These are phyloP conservation scores for Amanita bisporigera DNA, from an alignment of 1,284 basidiomycete species.

Conservation along the genomic window DNA sequence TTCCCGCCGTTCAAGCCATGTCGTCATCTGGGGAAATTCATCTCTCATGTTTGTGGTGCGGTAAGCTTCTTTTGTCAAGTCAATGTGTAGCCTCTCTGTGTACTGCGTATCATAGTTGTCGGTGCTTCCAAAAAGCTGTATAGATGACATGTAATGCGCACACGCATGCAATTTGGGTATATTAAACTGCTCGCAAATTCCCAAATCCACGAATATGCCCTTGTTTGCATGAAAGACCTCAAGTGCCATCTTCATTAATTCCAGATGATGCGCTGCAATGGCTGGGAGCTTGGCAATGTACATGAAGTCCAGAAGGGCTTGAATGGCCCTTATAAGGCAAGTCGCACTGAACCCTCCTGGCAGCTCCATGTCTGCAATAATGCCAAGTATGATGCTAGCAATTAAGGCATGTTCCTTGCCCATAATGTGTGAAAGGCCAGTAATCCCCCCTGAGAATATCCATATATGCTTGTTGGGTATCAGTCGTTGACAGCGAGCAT, in stretches of 20 bases:
- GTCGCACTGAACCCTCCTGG: not conserved
- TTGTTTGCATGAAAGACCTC: not conserved
- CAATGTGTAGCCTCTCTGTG: slow-evolving; percentile 11
- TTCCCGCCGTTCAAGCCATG: not conserved
- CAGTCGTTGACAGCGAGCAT: slow-evolving; percentile 15
- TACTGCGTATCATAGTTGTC: slow-evolving; percentile 9
- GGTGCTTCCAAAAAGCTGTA: not conserved
- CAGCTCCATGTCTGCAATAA: not conserved
- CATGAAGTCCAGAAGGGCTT: not conserved
- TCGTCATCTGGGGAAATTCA: slow-evolving; percentile 1
- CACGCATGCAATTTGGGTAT: slow-evolving; percentile 4
- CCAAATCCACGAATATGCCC: not conserved
- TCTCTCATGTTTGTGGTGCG: not conserved
- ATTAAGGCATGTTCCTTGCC: not conserved
- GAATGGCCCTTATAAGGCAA: not conserved
- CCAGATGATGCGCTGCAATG: not conserved
- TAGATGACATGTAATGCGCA: not conserved
- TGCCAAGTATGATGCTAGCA: not conserved
- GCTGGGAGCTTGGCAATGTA: not conserved
- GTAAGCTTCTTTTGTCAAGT: slow-evolving; percentile 10
- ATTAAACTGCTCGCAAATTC: not conserved
- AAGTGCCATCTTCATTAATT: not conserved
- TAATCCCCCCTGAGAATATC: not conserved
- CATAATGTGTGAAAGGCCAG: not conserved
- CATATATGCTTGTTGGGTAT: slow-evolving; percentile 2